phyloP scores from a whole-genome alignment of 495 filamentous ascomycete genomes.

The Parathielavia appendiculata region DNA sequence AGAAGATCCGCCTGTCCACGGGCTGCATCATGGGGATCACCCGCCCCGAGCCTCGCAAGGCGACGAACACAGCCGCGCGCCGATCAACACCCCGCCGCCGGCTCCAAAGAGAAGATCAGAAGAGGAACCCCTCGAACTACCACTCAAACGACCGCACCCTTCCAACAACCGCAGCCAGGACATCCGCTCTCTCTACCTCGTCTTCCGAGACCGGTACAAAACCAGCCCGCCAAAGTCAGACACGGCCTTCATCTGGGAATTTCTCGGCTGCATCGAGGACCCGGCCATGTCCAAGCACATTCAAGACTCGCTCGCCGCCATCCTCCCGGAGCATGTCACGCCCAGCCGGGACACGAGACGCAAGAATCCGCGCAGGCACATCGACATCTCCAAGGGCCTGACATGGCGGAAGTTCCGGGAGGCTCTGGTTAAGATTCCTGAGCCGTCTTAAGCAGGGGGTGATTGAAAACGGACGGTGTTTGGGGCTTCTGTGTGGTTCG shows the following conservation, averaged over 20 bases:
- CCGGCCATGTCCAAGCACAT: slow-evolving; percentile 21
- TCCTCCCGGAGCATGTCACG: slow-evolving; percentile 17
- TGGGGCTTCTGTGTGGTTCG: too few species aligned
- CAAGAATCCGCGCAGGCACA: slow-evolving; percentile 1
- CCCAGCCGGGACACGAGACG: slow-evolving; percentile 1
- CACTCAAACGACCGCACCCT: background rate
- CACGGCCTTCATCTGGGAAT: slow-evolving; percentile 25
- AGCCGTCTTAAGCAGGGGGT: background rate
- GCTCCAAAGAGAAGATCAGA: slow-evolving; percentile 3
- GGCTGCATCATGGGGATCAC: background rate
- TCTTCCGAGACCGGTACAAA: slow-evolving; percentile 22
- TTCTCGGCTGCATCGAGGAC: slow-evolving; percentile 23
- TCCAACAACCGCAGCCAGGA: slow-evolving; percentile 6
- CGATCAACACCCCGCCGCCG: background rate
- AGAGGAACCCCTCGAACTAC: background rate
- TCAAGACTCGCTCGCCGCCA: slow-evolving; percentile 19
- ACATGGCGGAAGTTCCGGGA: slow-evolving; percentile 25
- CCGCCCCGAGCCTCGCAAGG: background rate
- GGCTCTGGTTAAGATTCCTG: slow-evolving; percentile 13
- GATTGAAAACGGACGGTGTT: too few species aligned
- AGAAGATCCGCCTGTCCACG: background rate
- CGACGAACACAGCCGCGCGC: background rate
- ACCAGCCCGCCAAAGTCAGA: slow-evolving; percentile 21
- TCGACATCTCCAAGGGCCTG: slow-evolving; percentile 19
- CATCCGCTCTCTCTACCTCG: slow-evolving; percentile 17